Percentiles rank a stretch among this genome's conserved stretches.
These are phyloP conservation scores for Colletotrichum sp. DNA, from an alignment of 2,329 filamentous ascomycete species.

Conservation along the genomic window DNA sequence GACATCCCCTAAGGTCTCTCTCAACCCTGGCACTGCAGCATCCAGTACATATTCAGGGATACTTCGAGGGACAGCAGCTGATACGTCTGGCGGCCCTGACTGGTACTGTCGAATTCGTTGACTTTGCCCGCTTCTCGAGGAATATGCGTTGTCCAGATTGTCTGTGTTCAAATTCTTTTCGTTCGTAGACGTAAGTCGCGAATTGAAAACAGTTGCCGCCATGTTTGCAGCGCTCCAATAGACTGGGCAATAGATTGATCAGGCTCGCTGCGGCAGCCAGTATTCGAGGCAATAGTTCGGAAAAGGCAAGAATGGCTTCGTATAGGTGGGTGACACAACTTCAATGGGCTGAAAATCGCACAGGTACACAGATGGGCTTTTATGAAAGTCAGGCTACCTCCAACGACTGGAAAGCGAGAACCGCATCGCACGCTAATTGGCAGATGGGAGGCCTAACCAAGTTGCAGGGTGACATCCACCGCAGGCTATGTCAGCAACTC, in stretches of 20 bases:
- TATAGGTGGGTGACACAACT: neutral
- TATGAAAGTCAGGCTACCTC: fast-evolving
- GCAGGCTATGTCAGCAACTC: neutral
- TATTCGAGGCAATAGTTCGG: fast-evolving
- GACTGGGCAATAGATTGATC: neutral
- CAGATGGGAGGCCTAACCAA: fast-evolving
- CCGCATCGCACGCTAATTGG: fast-evolving
- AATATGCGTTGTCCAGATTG: neutral
- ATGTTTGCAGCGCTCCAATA: too few species aligned
- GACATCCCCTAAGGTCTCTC: neutral
- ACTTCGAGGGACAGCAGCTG: neutral
- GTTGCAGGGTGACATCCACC: neutral
- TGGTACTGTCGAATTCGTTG: neutral
- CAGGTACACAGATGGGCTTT: neutral
- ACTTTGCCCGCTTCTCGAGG: neutral
- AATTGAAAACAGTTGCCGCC: neutral
- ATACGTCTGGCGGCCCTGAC: fast-evolving
- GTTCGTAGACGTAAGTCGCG: neutral
- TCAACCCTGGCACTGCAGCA: fast-evolving
- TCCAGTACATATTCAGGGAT: neutral
- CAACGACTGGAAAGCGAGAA: neutral
- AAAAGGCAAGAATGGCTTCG: neutral
- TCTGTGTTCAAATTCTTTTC: fast-evolving
- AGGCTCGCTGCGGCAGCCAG: fast-evolving
- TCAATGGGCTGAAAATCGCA: too few species aligned